Evolutionary conservation across 305 asterid species (phyloP).

Genomic region (Rubia peregrina): DNA sequence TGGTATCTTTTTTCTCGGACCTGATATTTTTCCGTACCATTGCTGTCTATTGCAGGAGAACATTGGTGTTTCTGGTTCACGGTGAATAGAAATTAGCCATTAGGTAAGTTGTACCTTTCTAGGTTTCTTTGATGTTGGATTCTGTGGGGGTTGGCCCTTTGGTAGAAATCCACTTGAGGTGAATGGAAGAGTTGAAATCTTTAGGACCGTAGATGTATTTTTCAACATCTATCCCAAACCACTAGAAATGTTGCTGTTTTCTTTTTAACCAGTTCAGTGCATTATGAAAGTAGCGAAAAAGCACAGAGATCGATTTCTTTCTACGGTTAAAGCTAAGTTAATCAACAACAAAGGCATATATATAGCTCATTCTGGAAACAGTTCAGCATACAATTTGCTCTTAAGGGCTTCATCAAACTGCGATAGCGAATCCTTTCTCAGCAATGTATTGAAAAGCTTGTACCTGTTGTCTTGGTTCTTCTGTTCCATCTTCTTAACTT

Average conservation of each 20-base stretch:
- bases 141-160: no score
- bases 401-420: background rate
- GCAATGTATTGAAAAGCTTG: background rate
- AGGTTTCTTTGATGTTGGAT: no score
- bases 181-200: no score
- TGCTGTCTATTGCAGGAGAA: background rate
- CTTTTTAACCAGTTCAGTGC: background rate
- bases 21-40: background rate
- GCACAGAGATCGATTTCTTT: background rate
- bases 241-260: no score
- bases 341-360: background rate
- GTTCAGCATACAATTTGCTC: background rate
- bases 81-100: background rate
- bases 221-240: no score
- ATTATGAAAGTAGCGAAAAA: background rate
- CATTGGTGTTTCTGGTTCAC: constrained; percentile 3
- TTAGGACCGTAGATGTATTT: no score
- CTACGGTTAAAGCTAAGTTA: background rate
- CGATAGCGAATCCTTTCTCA: background rate
- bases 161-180: no score
- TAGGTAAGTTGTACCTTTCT: constrained; percentile 1
- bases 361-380: background rate
- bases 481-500: background rate
- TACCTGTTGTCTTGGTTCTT: background rate
- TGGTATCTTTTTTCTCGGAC: background rate